Evolutionary conservation across 1,139 yeast genomes (phyloP), one percentile per base, ranked within the genome.

Genomic region (Taphrina betulina): DNA sequence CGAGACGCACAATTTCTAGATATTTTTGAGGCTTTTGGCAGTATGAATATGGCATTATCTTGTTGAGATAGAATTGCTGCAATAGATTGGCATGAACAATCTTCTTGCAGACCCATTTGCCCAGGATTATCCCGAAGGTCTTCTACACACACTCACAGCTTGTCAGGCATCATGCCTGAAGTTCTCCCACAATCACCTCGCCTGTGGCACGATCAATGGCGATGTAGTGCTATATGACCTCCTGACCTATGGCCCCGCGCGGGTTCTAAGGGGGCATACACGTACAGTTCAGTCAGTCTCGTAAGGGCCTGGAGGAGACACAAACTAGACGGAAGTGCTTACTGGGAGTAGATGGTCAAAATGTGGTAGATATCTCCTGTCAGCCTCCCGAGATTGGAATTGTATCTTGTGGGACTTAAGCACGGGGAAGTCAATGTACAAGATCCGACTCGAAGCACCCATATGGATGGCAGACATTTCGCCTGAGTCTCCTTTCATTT

Each of bases 81-180:
- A n/a, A n/a, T n/a, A n/a, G n/a, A n/a, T n/a, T n/a, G n/a, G 12
- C 22, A 85, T 86, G 95, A 90, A 90, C 69, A 75, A 88, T 52
- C 78, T 95, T n/a, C 75, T 90, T 20, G 81, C 87, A 63, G 97
- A 90, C 69, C 97, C 97, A 2, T 88, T 89, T 68, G 82, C 95
- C 3, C 90, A 88, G 66, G 98, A 90, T 67, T 90, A 81, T 65
- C 98, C 98, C 0, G 96, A 90, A 63, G 78, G 85, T 1, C 76
- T 88, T 23, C 78, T 85, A 1, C 80, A 80, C 60, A 81, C 90
- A 0, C 72, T 88, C 57, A 65, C 79, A 60, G 75, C 78, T 69
- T 88, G 94, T 0, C 90, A 84, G 63, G 79, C 95, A 0, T 85
- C 88, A 5, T 80, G 82, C 56, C 76, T 90, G 45, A 80, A 79